phyloP scores from a whole-genome alignment of 164 flowering plant species.

The Malania oleifera region DNA sequence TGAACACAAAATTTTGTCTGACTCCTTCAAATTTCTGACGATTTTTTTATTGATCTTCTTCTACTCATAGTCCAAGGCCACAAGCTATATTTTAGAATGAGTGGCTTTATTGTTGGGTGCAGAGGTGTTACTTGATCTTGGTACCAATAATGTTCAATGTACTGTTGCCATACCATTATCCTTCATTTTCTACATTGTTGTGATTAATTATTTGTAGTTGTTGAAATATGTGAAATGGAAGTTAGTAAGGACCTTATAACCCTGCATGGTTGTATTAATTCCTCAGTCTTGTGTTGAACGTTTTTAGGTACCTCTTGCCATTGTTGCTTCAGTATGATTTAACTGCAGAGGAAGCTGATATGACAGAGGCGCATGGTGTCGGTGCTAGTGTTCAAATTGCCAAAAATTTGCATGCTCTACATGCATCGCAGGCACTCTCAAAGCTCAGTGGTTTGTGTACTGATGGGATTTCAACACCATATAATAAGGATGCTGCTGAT shows the following conservation, averaged over 20 bases:
- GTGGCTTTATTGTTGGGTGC: too few species aligned
- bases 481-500: constrained; percentile 62
- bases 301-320: constrained; percentile 82
- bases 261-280: too few species aligned
- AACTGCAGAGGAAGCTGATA: constrained; percentile 88
- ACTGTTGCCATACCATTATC: too few species aligned
- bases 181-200: neutral
- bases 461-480: constrained; percentile 60
- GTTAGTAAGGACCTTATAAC: too few species aligned
- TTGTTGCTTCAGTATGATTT: constrained; percentile 95
- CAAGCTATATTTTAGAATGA: too few species aligned
- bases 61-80: too few species aligned
- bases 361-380: constrained; percentile 80
- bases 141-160: too few species aligned
- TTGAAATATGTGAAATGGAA: neutral
- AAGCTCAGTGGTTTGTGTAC: constrained; percentile 75
- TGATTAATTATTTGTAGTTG: neutral
- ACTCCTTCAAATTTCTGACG: too few species aligned
- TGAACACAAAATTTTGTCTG: too few species aligned
- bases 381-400: constrained; percentile 94
- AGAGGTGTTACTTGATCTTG: too few species aligned
- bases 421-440: constrained; percentile 79
- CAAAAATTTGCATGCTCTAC: constrained; percentile 83
- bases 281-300: neutral
- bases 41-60: too few species aligned